Conservation (phyloP, 2,329 filamentous ascomycete genomes). For the Graphilbum sp. region DNA sequence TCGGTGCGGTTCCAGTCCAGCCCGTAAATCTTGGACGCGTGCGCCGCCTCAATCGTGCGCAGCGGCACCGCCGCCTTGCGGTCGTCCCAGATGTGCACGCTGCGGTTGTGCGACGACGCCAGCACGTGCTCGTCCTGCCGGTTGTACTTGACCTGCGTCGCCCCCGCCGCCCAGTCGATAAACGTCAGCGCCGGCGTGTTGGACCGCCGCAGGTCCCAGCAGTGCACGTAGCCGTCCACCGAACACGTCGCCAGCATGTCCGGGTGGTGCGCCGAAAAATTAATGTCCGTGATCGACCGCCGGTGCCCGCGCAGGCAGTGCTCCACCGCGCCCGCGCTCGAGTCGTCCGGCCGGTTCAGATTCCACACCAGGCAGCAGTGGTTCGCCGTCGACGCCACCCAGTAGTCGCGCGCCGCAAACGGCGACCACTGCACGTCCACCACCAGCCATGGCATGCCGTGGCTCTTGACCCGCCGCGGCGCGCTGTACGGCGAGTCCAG, state of each 20-base stretch:
- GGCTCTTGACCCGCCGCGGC: conserved; percentile 63
- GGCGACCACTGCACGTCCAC: conserved; percentile 96
- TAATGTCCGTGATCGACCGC: conserved; percentile 87
- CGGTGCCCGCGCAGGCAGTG: conserved; percentile 71
- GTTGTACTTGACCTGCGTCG: conserved; percentile 92
- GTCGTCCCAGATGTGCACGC: conserved; percentile 80
- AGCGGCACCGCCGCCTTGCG: conserved; percentile 63
- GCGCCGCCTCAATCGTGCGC: conserved; percentile 71
- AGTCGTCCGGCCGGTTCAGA: conserved; percentile 62
- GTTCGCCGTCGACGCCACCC: conserved; percentile 89
- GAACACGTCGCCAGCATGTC: conserved; percentile 81
- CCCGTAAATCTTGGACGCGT: conserved; percentile 87
- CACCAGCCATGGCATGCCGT: conserved; percentile 84
- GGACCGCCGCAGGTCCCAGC: conserved; percentile 71
- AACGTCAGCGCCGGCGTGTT: conserved; percentile 62
- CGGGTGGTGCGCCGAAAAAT: conserved; percentile 85
- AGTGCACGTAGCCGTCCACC: conserved; percentile 84
- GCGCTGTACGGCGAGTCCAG: conserved; percentile 78
- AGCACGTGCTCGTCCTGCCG: conserved; percentile 73
- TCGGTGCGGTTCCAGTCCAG: conserved; percentile 82
- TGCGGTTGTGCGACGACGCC: conserved; percentile 80
- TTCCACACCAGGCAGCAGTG: conserved; percentile 94
- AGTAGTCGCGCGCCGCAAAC: conserved; percentile 75
- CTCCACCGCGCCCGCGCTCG: conserved; percentile 55
- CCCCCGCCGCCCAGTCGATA: conserved; percentile 85